These are phyloP conservation scores for Sugiyamaella chiloensis DNA, from an alignment of 805 yeast genomes.

Conservation along the genomic window DNA sequence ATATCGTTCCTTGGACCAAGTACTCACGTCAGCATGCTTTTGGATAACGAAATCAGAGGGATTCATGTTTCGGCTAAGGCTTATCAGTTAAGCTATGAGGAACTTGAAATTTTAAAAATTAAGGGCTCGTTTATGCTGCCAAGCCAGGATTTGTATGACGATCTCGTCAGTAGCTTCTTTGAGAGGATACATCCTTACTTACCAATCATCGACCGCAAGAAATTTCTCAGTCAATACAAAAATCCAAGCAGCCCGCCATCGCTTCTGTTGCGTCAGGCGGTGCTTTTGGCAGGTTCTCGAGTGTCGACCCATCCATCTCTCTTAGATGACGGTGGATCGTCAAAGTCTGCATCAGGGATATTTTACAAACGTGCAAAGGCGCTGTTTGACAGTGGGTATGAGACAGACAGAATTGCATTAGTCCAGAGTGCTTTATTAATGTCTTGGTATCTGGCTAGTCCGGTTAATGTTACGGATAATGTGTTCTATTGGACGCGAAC, in stretches of 20 bases:
- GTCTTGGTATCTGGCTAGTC: conserved; percentile 72
- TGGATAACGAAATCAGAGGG: conserved; percentile 46
- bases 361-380: conserved; percentile 73
- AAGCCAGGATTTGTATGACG: conserved; percentile 52
- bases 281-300: conserved; percentile 65
- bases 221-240: conserved; percentile 57
- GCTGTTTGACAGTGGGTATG: conserved; percentile 65
- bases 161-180: conserved; percentile 60
- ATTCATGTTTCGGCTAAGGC: conserved; percentile 29
- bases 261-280: conserved; percentile 61
- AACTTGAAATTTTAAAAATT: conserved; percentile 58
- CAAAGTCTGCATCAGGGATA: conserved; percentile 53
- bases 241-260: conserved; percentile 59
- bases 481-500: conserved; percentile 67
- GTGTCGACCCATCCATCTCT: conserved; percentile 53
- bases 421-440: conserved; percentile 61
- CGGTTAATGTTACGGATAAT: conserved; percentile 63
- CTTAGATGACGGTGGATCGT: conserved; percentile 44
- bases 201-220: conserved; percentile 63
- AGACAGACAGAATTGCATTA: conserved; percentile 57
- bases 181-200: conserved; percentile 61
- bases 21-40: conserved; percentile 47
- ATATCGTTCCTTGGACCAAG: conserved; percentile 53
- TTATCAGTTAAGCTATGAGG: conserved; percentile 50
- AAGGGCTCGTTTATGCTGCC: conserved; percentile 75